Evolutionary conservation across 2,329 filamentous ascomycete genomes (phyloP).

Genomic region (Basipetospora sp.): DNA sequence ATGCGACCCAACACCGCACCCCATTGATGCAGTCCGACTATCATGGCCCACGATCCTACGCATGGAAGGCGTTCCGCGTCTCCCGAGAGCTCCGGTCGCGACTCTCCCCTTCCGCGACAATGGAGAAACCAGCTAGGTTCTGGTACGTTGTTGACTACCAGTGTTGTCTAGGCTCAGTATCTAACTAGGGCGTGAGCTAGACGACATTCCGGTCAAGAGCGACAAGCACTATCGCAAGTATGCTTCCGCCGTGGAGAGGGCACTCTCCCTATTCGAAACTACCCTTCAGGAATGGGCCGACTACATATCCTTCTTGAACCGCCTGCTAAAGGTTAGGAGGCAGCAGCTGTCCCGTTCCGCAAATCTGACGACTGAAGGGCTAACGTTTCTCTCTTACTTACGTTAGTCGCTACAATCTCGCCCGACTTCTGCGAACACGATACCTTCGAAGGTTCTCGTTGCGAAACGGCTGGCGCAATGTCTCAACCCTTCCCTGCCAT

Average conservation of each 20-base stretch:
- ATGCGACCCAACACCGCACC: slow-evolving; percentile 10
- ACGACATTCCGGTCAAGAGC: slow-evolving; percentile 37
- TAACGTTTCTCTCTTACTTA: background rate
- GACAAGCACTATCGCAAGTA: slow-evolving; percentile 73
- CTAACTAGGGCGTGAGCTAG: slow-evolving; percentile 16
- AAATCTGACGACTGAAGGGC: background rate
- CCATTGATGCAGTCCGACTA: no score
- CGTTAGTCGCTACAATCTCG: slow-evolving; percentile 72
- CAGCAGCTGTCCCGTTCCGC: background rate
- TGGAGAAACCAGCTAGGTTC: slow-evolving; percentile 64
- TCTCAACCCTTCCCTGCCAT: slow-evolving; percentile 80
- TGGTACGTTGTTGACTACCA: slow-evolving; percentile 34
- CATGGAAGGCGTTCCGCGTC: slow-evolving; percentile 47
- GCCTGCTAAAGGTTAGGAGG: slow-evolving; percentile 73
- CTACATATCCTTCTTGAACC: slow-evolving; percentile 92
- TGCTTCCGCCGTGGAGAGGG: slow-evolving; percentile 73
- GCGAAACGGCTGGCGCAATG: slow-evolving; percentile 90
- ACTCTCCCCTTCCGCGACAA: slow-evolving; percentile 59
- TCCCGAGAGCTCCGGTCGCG: slow-evolving; percentile 70
- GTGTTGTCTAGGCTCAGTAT: background rate
- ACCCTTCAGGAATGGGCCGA: slow-evolving; percentile 97
- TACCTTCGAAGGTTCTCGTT: slow-evolving; percentile 71
- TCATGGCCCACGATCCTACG: slow-evolving; percentile 52
- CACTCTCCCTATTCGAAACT: slow-evolving; percentile 79
- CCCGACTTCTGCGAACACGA: slow-evolving; percentile 51